Evolutionary conservation across 2,329 filamentous ascomycete genomes (phyloP).

Genomic region (Escovopsis sp.): DNA sequence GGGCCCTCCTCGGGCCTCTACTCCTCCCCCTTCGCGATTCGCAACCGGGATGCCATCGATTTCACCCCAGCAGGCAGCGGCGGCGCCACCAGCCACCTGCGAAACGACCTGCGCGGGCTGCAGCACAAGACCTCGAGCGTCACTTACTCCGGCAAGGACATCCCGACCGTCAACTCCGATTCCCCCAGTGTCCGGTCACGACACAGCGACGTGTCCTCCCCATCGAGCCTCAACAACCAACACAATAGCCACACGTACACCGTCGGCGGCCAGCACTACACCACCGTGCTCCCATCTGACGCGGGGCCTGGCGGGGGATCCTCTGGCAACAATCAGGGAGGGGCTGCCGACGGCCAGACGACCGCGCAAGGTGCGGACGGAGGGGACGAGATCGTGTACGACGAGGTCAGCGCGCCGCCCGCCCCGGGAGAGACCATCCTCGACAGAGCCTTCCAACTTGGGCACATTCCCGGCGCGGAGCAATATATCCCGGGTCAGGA

Average conservation of each 20-base stretch:
- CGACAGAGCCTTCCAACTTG: constrained; percentile 50
- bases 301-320: constrained; percentile 36
- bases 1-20: constrained; percentile 40
- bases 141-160: constrained; percentile 32
- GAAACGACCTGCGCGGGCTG: constrained; percentile 18
- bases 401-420: constrained; percentile 34
- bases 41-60: constrained; percentile 26
- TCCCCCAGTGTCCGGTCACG: constrained; percentile 46
- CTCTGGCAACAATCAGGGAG: constrained; percentile 36
- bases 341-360: constrained; percentile 46
- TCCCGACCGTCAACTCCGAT: constrained; percentile 39
- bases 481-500: constrained; percentile 39
- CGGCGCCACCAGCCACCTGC: constrained; percentile 20
- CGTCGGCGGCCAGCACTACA: constrained; percentile 32
- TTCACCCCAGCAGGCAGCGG: constrained; percentile 29
- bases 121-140: constrained; percentile 34
- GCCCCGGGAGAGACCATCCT: constrained; percentile 47
- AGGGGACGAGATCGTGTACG: constrained; percentile 22
- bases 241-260: constrained; percentile 23
- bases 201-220: constrained; percentile 46
- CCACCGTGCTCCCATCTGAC: constrained; percentile 35
- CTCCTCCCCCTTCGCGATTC: constrained; percentile 34
- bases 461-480: constrained; percentile 46
- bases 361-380: constrained; percentile 42
- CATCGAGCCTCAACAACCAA: constrained; percentile 31